These are phyloP conservation scores for Phytophthora quininea DNA, from an alignment of 352 stramenopile species.

Conservation along the genomic window DNA sequence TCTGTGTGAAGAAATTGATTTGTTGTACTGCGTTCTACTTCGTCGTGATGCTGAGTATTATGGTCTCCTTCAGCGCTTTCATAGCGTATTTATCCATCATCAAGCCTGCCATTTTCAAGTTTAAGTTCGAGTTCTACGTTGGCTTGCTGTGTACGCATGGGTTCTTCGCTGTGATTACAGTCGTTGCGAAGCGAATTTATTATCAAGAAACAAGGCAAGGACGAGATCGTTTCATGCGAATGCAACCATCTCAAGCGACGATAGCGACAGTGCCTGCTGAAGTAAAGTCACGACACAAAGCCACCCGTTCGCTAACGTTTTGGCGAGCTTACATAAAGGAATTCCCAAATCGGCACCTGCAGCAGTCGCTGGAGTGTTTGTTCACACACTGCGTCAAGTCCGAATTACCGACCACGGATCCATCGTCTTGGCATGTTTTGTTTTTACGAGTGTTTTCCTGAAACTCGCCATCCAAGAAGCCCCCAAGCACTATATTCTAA, in stretches of 20 bases:
- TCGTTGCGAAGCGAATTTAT: conserved; percentile 14
- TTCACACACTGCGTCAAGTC: conserved; percentile 27
- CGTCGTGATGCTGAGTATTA: conserved; percentile 7
- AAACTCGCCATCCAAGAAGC: conserved; percentile 46
- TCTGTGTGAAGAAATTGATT: conserved; percentile 26
- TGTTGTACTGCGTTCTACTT: conserved; percentile 7
- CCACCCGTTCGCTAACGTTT: conserved; percentile 2
- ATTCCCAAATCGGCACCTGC: conserved; percentile 20
- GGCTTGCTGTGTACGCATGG: conserved; percentile 10
- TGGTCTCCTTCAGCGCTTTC: conserved; percentile 5
- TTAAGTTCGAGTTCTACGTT: conserved; percentile 21
- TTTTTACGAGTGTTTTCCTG: conserved; percentile 26
- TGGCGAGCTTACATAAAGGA: conserved; percentile 20
- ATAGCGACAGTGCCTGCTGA: no score
- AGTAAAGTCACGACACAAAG: not conserved
- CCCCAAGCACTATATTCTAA: conserved; percentile 33
- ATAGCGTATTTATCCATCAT: conserved; percentile 10
- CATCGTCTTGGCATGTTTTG: conserved; percentile 16
- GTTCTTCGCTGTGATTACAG: conserved; percentile 15
- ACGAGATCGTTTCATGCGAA: conserved; percentile 3
- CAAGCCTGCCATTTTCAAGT: conserved; percentile 14
- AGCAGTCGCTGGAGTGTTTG: conserved; percentile 22
- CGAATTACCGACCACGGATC: conserved; percentile 11
- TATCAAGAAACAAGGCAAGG: conserved; percentile 22
- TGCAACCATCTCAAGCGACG: not conserved